Conservation (phyloP, 768 basidiomycete genomes). For the Thelephora ganbajun region DNA sequence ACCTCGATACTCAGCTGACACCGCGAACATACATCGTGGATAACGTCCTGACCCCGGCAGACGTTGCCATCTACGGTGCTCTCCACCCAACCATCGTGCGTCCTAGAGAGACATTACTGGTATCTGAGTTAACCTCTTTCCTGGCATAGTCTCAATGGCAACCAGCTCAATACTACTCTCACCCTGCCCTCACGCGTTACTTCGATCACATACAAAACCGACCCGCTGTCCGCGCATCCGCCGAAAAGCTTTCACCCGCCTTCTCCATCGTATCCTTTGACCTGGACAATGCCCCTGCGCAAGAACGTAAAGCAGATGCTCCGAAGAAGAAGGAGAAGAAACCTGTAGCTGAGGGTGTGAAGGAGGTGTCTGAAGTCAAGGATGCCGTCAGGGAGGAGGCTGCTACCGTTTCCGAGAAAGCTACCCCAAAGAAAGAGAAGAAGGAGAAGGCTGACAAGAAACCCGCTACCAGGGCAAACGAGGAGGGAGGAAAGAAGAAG, state of each 20-base stretch:
- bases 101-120: not conserved
- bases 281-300: constrained; percentile 57
- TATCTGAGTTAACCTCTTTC: not conserved
- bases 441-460: constrained; percentile 37
- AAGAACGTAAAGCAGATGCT: constrained; percentile 58
- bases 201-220: constrained; percentile 86
- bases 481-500: constrained; percentile 22
- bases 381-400: constrained; percentile 8
- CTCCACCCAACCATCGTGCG: constrained; percentile 73
- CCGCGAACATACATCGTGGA: constrained; percentile 78
- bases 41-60: constrained; percentile 79
- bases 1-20: constrained; percentile 53
- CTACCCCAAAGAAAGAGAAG: constrained; percentile 22
- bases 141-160: constrained; percentile 47
- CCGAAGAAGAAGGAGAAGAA: constrained; percentile 71
- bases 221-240: constrained; percentile 44
- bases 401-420: constrained; percentile 10
- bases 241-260: constrained; percentile 33
- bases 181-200: constrained; percentile 81
- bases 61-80: constrained; percentile 83
- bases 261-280: constrained; percentile 55
- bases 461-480: constrained; percentile 8
- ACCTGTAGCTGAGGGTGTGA: constrained; percentile 12
- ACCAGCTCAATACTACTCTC: constrained; percentile 59
- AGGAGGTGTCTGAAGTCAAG: constrained; percentile 9